These are phyloP conservation scores for Stephanocyclus meneghinianus DNA, from an alignment of 352 stramenopile genomes.

Conservation along the genomic window DNA sequence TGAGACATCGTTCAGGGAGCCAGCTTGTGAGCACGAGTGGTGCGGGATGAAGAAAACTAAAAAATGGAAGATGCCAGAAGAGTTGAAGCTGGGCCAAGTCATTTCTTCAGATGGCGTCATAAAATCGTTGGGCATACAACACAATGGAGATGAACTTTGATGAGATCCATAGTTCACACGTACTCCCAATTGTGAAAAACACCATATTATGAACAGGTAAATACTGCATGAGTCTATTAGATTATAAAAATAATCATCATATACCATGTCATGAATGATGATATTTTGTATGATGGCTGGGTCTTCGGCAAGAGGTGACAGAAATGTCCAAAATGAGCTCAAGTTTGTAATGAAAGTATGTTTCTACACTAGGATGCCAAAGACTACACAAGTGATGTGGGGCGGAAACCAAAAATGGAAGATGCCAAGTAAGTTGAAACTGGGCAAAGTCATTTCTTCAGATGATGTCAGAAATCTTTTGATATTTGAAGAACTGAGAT, in stretches of 20 bases:
- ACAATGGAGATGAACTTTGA: constrained; percentile 11
- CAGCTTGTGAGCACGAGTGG: constrained; percentile 56
- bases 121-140: not conserved
- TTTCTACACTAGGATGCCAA: too few relatives aligned
- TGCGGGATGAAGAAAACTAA: constrained; percentile 48
- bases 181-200: too few relatives aligned
- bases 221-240: too few relatives aligned
- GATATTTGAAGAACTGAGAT: not conserved
- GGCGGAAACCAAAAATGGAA: constrained; percentile 36
- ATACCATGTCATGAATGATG: too few relatives aligned
- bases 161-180: not conserved
- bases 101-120: constrained; percentile 15
- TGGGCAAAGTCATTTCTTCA: constrained; percentile 2
- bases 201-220: too few relatives aligned
- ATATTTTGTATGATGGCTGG: too few relatives aligned
- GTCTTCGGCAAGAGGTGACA: too few relatives aligned
- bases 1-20: constrained; percentile 50
- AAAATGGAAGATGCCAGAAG: constrained; percentile 20
- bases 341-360: too few relatives aligned
- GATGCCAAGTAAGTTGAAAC: not conserved
- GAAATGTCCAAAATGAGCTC: too few relatives aligned
- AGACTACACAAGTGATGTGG: constrained; percentile 49
- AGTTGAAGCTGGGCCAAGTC: not conserved
- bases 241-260: too few relatives aligned
- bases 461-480: constrained; percentile 9